These are phyloP conservation scores for Botrytis cinerea DNA, from an alignment of 2,329 filamentous ascomycete genomes.

Conservation along the genomic window DNA sequence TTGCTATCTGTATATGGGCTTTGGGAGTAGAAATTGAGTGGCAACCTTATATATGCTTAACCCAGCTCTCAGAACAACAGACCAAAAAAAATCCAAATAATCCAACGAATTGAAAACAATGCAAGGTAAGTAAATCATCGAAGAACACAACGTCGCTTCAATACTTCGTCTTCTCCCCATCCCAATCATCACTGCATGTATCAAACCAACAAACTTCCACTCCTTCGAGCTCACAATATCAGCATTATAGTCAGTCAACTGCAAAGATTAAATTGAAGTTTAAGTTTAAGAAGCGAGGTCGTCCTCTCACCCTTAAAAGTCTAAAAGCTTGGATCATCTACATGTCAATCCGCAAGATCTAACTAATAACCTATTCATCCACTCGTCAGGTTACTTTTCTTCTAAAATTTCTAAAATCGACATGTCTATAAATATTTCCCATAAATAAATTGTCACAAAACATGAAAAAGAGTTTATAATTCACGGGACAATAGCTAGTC, in stretches of 20 bases:
- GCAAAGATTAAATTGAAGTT: background rate
- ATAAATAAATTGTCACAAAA: fast-evolving
- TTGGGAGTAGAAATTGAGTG: background rate
- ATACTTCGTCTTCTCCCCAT: background rate
- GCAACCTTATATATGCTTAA: background rate
- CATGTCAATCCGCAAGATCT: background rate
- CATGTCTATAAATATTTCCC: background rate
- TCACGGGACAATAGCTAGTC: background rate
- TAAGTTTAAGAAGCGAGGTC: background rate
- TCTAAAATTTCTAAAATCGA: background rate
- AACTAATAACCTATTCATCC: too few relatives aligned
- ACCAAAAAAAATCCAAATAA: background rate
- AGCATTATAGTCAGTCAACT: background rate
- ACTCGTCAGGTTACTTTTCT: background rate
- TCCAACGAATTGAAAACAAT: background rate
- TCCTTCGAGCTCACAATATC: background rate
- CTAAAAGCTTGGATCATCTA: background rate
- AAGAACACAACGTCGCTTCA: background rate
- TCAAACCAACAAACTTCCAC: background rate
- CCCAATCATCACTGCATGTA: background rate
- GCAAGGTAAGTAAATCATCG: background rate
- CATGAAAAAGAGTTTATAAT: background rate
- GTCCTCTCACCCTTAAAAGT: background rate
- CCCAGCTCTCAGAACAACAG: background rate
- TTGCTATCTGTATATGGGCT: background rate